phyloP scores from a whole-genome alignment of 768 basidiomycete species.

The Albatrellus ellisii region DNA sequence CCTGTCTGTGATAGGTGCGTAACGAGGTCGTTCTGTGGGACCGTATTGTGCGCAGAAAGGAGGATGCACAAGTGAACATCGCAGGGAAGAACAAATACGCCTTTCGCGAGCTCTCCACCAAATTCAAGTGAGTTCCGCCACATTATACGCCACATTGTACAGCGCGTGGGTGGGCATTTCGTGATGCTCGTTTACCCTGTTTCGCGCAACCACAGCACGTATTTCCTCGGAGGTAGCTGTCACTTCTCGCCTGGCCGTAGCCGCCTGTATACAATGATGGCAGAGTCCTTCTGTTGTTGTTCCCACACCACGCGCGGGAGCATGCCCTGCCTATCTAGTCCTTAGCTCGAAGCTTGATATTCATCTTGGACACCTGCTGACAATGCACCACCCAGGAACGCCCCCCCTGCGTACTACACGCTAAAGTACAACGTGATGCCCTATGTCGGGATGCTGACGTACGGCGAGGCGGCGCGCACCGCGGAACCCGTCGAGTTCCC shows the following conservation, averaged over 20 bases:
- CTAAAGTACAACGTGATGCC: constrained; percentile 90
- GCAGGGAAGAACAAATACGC: constrained; percentile 71
- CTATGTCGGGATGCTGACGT: constrained; percentile 66
- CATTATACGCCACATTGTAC: too few relatives aligned
- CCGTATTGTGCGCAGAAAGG: constrained; percentile 71
- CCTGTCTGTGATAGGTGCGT: constrained; percentile 32
- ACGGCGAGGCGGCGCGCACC: constrained; percentile 55
- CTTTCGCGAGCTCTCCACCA: constrained; percentile 58
- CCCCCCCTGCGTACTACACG: constrained; percentile 50
- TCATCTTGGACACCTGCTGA: constrained; percentile 15
- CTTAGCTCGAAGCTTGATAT: too few relatives aligned
- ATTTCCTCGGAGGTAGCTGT: too few relatives aligned
- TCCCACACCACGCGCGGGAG: too few relatives aligned
- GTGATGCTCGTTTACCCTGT: constrained; percentile 1
- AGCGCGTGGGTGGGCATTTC: too few relatives aligned
- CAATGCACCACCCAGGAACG: constrained; percentile 32
- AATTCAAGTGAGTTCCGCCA: constrained; percentile 76
- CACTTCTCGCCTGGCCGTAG: too few relatives aligned
- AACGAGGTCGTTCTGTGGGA: constrained; percentile 89
- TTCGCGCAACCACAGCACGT: neutral
- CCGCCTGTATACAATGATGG: too few relatives aligned
- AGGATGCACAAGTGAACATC: constrained; percentile 57
- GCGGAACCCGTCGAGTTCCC: constrained; percentile 23
- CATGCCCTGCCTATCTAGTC: too few relatives aligned
- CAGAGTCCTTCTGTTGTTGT: too few relatives aligned